Evolutionary conservation across 179 eudicot species (phyloP), one percentile per base, ranked within the genome.

Genomic region (Amaranthus tricolor): DNA sequence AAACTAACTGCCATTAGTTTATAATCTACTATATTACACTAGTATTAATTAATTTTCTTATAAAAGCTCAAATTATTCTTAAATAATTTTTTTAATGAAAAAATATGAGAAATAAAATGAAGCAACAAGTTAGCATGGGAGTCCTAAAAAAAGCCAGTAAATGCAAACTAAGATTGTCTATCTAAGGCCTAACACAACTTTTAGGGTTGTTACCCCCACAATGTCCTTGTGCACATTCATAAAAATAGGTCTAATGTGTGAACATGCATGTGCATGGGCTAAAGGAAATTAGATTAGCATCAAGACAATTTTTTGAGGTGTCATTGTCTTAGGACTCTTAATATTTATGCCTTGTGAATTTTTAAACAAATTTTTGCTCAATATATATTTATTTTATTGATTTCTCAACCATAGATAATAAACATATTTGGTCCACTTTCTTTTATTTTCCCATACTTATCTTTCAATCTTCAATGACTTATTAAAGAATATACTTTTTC

Each of bases 241-340:
- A 70, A 70, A 76, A 61, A 56, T 48, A 67, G 72, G 67, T 59
- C 43, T 76, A 63, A 54, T 72, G 66, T 61, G 58, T 21, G 67
- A 57, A 31, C 40, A 31, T 31, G 40, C 40, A 31, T 31, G 40
- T 31, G 68, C 9, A 81, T 81, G 80, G 84, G 80, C 72, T 54
- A 69, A 54, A 55, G 60, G 21, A 72, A 67, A 65, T 59, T 63
- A 40, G 71, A 68, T 72, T 62, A 76, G 67, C 74, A 53, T 48
- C 50, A 65, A 31, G 61, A 69, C 79, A 71, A 52, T 60, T 16
- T 24, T 66, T 72, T 74, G 74, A 62, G 80, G 74, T 77, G 80
- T 81, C 83, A 48, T 76, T 73, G 80, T 80, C 77, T 72, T 61
- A 66, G 45, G 59, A 61, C 55, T 72, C 70, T 51, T 53, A 76